These are phyloP conservation scores for Juncus effusus DNA, from an alignment of 176 grass and related monocot genomes.

Conservation along the genomic window DNA sequence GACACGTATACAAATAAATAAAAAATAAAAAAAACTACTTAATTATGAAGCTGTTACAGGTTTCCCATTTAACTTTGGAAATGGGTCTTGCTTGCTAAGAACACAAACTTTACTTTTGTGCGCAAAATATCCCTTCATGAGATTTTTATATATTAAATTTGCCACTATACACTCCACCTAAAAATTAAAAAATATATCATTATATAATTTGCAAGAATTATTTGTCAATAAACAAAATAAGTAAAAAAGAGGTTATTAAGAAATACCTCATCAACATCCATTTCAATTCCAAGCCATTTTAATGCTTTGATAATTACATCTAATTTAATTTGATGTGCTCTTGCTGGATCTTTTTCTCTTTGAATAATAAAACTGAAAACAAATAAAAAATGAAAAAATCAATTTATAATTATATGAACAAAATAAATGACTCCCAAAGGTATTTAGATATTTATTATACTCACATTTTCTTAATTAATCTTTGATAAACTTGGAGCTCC, in stretches of 20 bases:
- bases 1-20: too few species aligned
- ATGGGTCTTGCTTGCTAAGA: slow-evolving; percentile 93
- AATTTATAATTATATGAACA: slow-evolving; percentile 4
- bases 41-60: slow-evolving; percentile 37
- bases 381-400: slow-evolving; percentile 7
- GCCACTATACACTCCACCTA: slow-evolving; percentile 88
- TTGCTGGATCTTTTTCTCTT: slow-evolving; percentile 74
- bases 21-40: slow-evolving; percentile 9
- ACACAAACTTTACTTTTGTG: slow-evolving; percentile 96
- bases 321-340: slow-evolving; percentile 87
- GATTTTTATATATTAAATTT: slow-evolving; percentile 89
- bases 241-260: background rate
- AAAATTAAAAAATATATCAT: slow-evolving; percentile 5
- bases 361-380: slow-evolving; percentile 63
- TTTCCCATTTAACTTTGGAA: slow-evolving; percentile 82
- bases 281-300: slow-evolving; percentile 89
- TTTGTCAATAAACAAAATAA: background rate
- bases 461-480: slow-evolving; percentile 98
- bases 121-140: slow-evolving; percentile 83
- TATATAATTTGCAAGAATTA: slow-evolving; percentile 1
- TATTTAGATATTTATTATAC: slow-evolving; percentile 16
- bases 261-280: slow-evolving; percentile 81
- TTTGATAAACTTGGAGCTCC: slow-evolving; percentile 86
- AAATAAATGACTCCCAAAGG: background rate
- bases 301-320: slow-evolving; percentile 65